Evolutionary conservation across 768 basidiomycete species (phyloP), one percentile per base, ranked within the genome.

Genomic region (Pilatotrama ljubarskyi): DNA sequence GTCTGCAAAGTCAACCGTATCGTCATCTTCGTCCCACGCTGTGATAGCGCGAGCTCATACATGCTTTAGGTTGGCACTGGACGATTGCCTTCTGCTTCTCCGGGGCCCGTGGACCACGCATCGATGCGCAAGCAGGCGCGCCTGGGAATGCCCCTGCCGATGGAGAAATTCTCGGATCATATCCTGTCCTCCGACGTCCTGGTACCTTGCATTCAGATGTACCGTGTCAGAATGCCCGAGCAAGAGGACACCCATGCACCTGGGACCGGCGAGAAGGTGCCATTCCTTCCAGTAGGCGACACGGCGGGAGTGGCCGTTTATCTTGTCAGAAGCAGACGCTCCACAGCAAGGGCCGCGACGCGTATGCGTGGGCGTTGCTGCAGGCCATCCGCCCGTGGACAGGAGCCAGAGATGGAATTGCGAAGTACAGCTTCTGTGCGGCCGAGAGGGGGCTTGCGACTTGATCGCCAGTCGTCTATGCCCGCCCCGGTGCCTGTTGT

Each of bases 91-190:
- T 32, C 38, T 41, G 46, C 59, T 50, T 54, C 53, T 48, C 47
- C 37, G 26, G 35, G 35, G 41, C 47, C 53, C 59, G 53, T 48
- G 22, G 40, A 35, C 29, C 18, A 10, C 53, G 32, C 46, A 44
- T 50, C 59, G 40, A 29, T 22, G 17, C 17, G 42, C 22, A 20
- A 37, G n/a, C 26, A 6, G 11, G 25, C 50, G 25, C 50, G 26
- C 38, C 38, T 49, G 55, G 55, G 55, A 50, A 32, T 38, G 22
- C 20, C 35, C 22, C 43, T 47, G 47, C 35, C 48, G 53, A 44
- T 43, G 59, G 47, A 48, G 44, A 44, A 54, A 42, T 55, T 20
- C 40, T 50, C 52, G 59, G 59, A 55, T 61, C 59, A 61, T 43
- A 3, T 37, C 5, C 53, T 43, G 26, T 50, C 48, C 47, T 42